phyloP scores from a whole-genome alignment of 805 yeast genomes.

The Candida nemodendra region DNA sequence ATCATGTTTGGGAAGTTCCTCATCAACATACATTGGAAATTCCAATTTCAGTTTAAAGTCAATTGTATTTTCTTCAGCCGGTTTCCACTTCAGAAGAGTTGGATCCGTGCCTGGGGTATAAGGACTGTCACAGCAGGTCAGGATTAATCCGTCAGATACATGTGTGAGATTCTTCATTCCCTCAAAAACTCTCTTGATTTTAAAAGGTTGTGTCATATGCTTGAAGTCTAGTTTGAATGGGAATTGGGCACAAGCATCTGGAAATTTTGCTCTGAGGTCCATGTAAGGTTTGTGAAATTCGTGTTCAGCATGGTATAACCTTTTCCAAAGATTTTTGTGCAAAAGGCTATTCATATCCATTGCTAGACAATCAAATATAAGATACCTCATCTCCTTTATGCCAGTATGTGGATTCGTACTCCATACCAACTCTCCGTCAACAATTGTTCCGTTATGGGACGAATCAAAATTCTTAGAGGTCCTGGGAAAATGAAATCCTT shows the following conservation, averaged over 20 bases:
- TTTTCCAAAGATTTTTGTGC: constrained; percentile 68
- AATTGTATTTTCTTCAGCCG: constrained; percentile 90
- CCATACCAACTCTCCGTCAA: constrained; percentile 92
- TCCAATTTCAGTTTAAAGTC: constrained; percentile 74
- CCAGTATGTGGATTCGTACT: constrained; percentile 56
- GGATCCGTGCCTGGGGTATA: constrained; percentile 88
- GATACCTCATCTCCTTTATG: constrained; percentile 67
- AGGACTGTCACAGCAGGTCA: constrained; percentile 87
- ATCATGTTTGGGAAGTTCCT: constrained; percentile 62
- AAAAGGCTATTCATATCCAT: constrained; percentile 73
- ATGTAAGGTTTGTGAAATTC: constrained; percentile 80
- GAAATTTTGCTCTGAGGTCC: constrained; percentile 63
- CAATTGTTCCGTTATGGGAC: constrained; percentile 81
- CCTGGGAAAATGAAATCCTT: constrained; percentile 80
- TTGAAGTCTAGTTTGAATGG: constrained; percentile 88
- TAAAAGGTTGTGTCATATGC: constrained; percentile 81
- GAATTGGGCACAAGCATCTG: constrained; percentile 70
- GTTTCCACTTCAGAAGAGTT: constrained; percentile 91
- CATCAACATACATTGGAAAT: constrained; percentile 59
- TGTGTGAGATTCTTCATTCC: constrained; percentile 75
- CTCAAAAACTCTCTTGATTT: constrained; percentile 70
- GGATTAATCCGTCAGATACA: constrained; percentile 89
- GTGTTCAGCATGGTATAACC: constrained; percentile 84
- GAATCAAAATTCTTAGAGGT: constrained; percentile 44
- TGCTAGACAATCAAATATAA: constrained; percentile 90